These are phyloP conservation scores for Aureobasidium leucospermi DNA, from an alignment of 2,329 filamentous ascomycete species.

Conservation along the genomic window DNA sequence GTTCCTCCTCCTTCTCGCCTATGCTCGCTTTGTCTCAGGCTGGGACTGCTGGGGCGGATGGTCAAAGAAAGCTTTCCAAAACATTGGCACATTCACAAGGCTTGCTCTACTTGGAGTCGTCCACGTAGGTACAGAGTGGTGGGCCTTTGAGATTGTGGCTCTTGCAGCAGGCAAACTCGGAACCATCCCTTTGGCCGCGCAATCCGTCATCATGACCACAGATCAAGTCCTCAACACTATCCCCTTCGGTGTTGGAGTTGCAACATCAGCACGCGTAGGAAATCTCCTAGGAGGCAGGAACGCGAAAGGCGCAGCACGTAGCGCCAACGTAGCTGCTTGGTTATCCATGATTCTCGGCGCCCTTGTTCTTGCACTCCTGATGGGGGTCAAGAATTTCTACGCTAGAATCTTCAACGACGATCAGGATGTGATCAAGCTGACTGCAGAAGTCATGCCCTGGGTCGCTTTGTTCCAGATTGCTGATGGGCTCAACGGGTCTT, in stretches of 20 bases:
- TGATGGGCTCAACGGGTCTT: constrained; percentile 78
- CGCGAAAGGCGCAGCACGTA: constrained; percentile 57
- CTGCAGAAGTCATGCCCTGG: constrained; percentile 71
- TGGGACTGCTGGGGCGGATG: constrained; percentile 75
- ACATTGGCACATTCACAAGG: constrained; percentile 63
- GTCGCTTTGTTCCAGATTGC: constrained; percentile 88
- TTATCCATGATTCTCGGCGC: constrained; percentile 63
- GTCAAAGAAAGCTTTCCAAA: constrained; percentile 55
- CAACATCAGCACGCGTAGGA: constrained; percentile 68
- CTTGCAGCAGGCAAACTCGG: constrained; percentile 74
- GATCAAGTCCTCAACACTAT: constrained; percentile 76
- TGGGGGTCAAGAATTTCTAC: constrained; percentile 65
- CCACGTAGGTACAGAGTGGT: constrained; percentile 88
- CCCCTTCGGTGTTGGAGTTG: constrained; percentile 79
- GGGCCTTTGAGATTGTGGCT: constrained; percentile 88
- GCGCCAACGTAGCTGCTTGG: constrained; percentile 68
- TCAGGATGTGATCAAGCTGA: constrained; percentile 60
- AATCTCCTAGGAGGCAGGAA: constrained; percentile 69
- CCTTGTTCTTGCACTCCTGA: constrained; percentile 59
- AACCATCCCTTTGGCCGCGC: constrained; percentile 69
- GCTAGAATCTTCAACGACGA: constrained; percentile 79
- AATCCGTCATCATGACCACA: constrained; percentile 83
- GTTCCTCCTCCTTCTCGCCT: constrained; percentile 67
- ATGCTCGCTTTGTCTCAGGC: constrained; percentile 63
- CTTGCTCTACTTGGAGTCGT: constrained; percentile 70